Percentiles rank a stretch among this genome's conserved stretches.
Conservation (phyloP, 176 grass and related monocot species). For the Oryza glumipatula region DNA sequence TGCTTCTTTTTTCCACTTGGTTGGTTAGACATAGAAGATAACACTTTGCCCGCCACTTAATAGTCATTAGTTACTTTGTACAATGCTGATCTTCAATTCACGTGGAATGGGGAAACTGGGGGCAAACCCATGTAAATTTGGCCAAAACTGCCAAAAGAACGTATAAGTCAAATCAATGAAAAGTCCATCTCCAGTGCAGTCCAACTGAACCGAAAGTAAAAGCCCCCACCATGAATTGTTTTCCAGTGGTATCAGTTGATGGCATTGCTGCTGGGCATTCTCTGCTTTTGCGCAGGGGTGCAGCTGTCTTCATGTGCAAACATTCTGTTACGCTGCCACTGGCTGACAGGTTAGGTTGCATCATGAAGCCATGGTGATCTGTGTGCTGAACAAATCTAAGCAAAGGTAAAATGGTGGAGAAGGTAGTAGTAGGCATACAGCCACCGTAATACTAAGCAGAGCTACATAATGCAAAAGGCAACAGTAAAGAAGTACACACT, state of each 20-base stretch:
- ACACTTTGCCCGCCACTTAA: neutral
- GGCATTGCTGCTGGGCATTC: neutral
- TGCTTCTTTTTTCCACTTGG: neutral
- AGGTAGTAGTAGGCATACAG: neutral
- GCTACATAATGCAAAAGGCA: neutral
- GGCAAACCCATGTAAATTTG: neutral
- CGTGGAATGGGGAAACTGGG: neutral
- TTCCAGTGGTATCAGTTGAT: neutral
- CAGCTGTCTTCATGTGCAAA: neutral
- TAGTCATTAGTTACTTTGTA: neutral
- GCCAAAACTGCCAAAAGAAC: neutral
- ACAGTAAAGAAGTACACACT: neutral
- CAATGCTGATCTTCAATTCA: neutral
- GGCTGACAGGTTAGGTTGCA: neutral
- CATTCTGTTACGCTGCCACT: neutral
- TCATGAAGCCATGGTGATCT: neutral
- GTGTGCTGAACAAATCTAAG: neutral
- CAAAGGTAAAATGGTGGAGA: neutral
- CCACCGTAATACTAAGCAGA: neutral
- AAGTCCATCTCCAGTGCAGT: neutral
- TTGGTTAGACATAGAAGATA: neutral
- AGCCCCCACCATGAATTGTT: neutral
- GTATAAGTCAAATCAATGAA: neutral
- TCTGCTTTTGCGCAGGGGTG: neutral
- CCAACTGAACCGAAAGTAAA: neutral